Evolutionary conservation across 768 basidiomycete genomes (phyloP).

Genomic region (Russula emetica): DNA sequence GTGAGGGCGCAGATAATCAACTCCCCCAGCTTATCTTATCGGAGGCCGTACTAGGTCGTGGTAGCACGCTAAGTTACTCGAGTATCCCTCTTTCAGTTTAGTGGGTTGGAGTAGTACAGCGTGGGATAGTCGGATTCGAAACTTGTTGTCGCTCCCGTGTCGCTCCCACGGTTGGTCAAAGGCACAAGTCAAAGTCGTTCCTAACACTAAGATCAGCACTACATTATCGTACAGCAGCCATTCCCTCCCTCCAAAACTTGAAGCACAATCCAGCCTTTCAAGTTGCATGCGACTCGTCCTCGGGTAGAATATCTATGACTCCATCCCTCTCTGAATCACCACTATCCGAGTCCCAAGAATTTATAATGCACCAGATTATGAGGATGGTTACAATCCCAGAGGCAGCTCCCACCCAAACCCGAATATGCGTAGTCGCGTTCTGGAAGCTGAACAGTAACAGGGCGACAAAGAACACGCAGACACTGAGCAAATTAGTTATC

Average conservation of each 20-base stretch:
- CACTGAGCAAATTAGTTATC: constrained; percentile 30
- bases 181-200: too few species aligned
- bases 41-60: too few species aligned
- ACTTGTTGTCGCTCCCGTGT: too few species aligned
- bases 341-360: constrained; percentile 10
- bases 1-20: neutral
- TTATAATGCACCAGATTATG: constrained; percentile 8
- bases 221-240: neutral
- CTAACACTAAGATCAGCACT: neutral
- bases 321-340: neutral
- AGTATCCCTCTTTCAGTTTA: too few species aligned
- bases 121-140: too few species aligned
- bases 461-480: constrained; percentile 39
- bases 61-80: too few species aligned
- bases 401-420: neutral
- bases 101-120: too few species aligned
- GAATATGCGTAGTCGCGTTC: neutral
- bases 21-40: too few species aligned
- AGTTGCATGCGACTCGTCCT: neutral
- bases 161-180: too few species aligned
- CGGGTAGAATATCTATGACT: neutral
- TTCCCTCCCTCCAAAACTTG: neutral
- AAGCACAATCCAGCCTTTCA: too few species aligned
- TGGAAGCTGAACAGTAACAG: constrained; percentile 30
- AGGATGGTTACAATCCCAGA: neutral